Evolutionary conservation across 305 asterid species (phyloP).

Genomic region (Fraxinus sp.): DNA sequence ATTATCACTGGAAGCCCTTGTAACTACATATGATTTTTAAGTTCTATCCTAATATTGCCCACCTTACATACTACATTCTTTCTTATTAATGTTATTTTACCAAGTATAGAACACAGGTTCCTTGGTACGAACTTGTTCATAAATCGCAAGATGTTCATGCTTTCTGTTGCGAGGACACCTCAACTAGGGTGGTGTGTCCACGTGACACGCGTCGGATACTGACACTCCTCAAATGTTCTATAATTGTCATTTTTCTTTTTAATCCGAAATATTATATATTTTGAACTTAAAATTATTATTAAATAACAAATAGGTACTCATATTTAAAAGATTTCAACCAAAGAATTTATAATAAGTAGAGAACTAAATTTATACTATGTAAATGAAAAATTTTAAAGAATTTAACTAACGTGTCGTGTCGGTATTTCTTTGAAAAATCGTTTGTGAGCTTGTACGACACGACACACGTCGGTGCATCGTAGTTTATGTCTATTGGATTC

Average conservation of each 20-base stretch:
- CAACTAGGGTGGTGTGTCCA: background rate
- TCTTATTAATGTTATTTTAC: background rate
- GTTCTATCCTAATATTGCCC: background rate
- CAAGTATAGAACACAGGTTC: background rate
- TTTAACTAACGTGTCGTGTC: background rate
- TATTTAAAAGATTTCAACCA: background rate
- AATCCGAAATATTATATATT: background rate
- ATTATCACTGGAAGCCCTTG: background rate
- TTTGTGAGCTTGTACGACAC: background rate
- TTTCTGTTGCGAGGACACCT: background rate
- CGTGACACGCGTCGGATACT: background rate
- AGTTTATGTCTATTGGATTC: background rate
- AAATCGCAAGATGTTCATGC: background rate
- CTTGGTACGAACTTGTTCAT: background rate
- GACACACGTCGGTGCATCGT: background rate
- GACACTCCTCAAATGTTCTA: background rate
- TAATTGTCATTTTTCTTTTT: background rate
- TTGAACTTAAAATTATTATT: background rate
- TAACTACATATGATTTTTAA: background rate
- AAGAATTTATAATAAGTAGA: background rate
- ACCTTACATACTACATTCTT: background rate
- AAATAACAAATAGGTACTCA: background rate
- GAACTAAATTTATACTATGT: background rate
- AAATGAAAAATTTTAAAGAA: background rate
- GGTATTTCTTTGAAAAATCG: background rate